These are phyloP conservation scores for Calonectria hongkongensis DNA, from an alignment of 2,329 filamentous ascomycete species.

Conservation along the genomic window DNA sequence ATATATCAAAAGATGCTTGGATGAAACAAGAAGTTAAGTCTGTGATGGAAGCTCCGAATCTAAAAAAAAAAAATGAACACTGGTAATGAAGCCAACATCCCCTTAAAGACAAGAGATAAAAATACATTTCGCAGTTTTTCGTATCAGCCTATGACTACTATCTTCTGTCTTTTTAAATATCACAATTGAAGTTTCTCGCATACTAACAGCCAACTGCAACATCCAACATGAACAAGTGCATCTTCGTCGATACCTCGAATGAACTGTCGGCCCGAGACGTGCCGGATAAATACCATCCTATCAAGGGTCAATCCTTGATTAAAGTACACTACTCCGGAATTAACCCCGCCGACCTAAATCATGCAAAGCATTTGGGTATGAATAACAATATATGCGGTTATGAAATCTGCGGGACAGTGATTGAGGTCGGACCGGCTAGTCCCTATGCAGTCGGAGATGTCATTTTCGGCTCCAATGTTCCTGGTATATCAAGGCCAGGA, in stretches of 20 bases:
- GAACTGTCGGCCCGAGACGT: neutral
- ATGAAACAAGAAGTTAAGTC: no score
- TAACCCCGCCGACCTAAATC: conserved; percentile 4
- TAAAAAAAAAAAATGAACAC: no score
- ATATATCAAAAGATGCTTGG: no score
- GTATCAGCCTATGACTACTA: no score
- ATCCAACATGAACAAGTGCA: neutral
- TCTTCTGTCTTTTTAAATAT: no score
- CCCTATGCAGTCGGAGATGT: conserved; percentile 3
- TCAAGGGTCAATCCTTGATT: neutral
- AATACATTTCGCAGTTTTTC: no score
- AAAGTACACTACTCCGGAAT: conserved; percentile 5
- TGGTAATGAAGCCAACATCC: no score
- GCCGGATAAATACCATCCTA: neutral
- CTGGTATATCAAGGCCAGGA: conserved; percentile 38
- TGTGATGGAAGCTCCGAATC: no score
- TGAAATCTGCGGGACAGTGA: neutral
- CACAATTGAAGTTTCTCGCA: no score
- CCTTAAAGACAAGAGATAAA: no score
- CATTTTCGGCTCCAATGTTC: conserved; percentile 1
- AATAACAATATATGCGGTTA: conserved; percentile 2
- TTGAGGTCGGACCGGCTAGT: neutral
- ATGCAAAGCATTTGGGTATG: neutral
- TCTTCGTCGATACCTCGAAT: conserved; percentile 3
- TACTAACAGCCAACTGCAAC: no score